Percentiles rank a stretch among this genome's conserved stretches.
These are phyloP conservation scores for Datura wrightii DNA, from an alignment of 257 asterid species.

Conservation along the genomic window DNA sequence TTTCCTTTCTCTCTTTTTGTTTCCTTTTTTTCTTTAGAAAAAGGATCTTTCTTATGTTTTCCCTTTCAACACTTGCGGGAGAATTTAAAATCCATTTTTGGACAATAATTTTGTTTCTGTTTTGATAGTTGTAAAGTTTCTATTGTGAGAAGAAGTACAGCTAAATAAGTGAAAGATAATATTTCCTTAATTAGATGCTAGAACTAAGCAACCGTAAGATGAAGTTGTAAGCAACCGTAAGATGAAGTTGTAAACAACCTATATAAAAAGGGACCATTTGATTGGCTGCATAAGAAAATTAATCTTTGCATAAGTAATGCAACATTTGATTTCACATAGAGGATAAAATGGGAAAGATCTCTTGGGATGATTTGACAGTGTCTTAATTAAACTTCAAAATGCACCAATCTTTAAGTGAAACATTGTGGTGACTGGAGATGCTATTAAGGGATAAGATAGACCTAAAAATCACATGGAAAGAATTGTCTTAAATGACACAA, in stretches of 20 bases:
- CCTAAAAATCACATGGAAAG: not conserved
- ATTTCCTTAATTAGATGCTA: not conserved
- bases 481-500: not conserved
- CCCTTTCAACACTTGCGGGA: not conserved
- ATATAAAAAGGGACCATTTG: not conserved
- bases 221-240: not conserved
- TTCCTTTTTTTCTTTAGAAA: not conserved
- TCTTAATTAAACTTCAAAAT: not conserved
- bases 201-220: not conserved
- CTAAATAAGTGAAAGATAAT: not conserved
- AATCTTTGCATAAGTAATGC: not conserved
- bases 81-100: not conserved
- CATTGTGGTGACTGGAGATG: not conserved
- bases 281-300: not conserved
- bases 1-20: conserved; percentile 11
- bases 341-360: not conserved
- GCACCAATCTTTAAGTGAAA: not conserved
- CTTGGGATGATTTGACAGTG: conserved; percentile 18
- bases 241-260: not conserved
- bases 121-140: not conserved
- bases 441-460: conserved; percentile 7
- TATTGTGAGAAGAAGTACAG: not conserved
- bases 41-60: not conserved
- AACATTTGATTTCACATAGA: not conserved
- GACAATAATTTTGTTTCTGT: not conserved